phyloP scores from a whole-genome alignment of 2,329 filamentous ascomycete species.

The Tolypocladium tundrense region DNA sequence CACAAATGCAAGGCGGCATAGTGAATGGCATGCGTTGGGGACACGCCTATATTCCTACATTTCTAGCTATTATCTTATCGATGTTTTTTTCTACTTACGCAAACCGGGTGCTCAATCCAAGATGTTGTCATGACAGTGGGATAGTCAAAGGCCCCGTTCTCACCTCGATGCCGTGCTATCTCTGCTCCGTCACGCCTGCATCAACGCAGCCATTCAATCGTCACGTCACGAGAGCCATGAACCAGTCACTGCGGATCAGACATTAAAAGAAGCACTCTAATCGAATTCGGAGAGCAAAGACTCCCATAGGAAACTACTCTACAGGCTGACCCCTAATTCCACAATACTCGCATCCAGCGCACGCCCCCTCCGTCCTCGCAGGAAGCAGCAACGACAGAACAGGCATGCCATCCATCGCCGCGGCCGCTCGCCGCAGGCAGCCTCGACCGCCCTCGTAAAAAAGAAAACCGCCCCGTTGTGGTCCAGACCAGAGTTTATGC shows the following conservation, averaged over 20 bases:
- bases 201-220: background rate
- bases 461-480: background rate
- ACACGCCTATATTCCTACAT: background rate
- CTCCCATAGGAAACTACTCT: background rate
- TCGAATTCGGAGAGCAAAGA: background rate
- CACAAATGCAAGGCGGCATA: too few species aligned
- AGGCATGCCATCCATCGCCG: background rate
- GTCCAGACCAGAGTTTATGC: background rate
- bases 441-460: background rate
- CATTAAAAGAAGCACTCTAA: background rate
- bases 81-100: background rate
- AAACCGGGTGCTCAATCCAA: background rate
- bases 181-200: background rate
- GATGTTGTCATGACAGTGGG: background rate
- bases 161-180: background rate
- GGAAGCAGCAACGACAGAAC: background rate
- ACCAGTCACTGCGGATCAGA: background rate
- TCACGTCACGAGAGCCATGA: background rate
- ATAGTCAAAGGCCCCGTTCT: background rate
- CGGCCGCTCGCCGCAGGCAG: background rate
- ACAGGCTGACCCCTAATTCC: background rate
- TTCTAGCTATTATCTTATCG: background rate
- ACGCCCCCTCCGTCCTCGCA: background rate
- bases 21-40: background rate
- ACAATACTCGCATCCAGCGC: background rate